Evolutionary conservation across 2,329 filamentous ascomycete species (phyloP), one percentile per base, ranked within the genome.

Genomic region (Chaetomiaceae sp.): DNA sequence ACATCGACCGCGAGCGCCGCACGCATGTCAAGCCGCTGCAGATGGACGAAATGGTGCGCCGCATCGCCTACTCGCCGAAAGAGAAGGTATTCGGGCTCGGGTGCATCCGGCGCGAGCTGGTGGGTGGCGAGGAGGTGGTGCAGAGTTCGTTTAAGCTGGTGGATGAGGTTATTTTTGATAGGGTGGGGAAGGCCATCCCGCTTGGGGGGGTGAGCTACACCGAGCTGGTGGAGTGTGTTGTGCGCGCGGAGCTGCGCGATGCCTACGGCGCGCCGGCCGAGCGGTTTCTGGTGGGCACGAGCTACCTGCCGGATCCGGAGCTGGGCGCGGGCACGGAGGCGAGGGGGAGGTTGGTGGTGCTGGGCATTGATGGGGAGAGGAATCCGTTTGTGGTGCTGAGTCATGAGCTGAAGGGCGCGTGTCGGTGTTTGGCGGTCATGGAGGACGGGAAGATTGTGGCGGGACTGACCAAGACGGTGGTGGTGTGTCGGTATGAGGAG

Each of bases 261-360:
- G 68, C 68, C 3, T 70, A 68, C 34, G 81, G 80, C 9, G 69
- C 73, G 22, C 62, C 66, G 5, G 76, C 75, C 0, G 90, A 97
- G 62, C 75, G 89, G 34, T 97, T 97, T 60, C 71, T 97, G n/a
- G 79, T 97, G 6, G 93, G 93, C 6, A 97, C 93, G 0, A 86
- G 86, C 45, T 90, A 85, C 58, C 62, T 91, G 35, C 72, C 73
- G 7, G 81, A 87, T 37, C 78, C 80, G 8, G 71, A 76, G 9
- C 67, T 68, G 3, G 66, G 41, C n/a, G 39, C 48, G 15, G 74
- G 12, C 72, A 74, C n/a, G 14, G 45, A 50, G 27, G 41, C 32
- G 11, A 74, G 79, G 30, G 93, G 93, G 1, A 81, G 91, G 11
- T 86, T 98, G 12, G 62, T 97, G 2, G 75, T 97, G 0, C 79